Percentiles rank a stretch among this genome's conserved stretches.
These are phyloP conservation scores for Epithele typhae DNA, from an alignment of 768 basidiomycete species.

Conservation along the genomic window DNA sequence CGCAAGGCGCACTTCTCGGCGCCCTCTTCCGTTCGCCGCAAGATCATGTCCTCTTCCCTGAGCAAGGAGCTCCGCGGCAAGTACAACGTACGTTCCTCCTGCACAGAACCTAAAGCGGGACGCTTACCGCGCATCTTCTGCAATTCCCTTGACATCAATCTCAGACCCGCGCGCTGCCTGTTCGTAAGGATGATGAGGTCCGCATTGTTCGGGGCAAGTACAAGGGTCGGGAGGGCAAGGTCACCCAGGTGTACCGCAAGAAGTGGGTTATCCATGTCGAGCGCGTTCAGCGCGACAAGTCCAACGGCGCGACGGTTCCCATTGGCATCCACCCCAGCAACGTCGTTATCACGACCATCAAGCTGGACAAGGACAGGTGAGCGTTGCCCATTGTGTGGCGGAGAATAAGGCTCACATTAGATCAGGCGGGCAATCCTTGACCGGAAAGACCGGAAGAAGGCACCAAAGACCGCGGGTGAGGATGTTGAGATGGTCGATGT, in stretches of 20 bases:
- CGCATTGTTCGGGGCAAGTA: conserved; percentile 95
- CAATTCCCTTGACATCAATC: not conserved
- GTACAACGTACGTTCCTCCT: conserved; percentile 66
- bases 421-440: conserved; percentile 79
- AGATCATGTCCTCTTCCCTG: conserved; percentile 96
- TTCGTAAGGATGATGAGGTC: conserved; percentile 98
- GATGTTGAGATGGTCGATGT: conserved; percentile 84
- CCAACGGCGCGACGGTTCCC: conserved; percentile 89
- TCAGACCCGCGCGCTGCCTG: conserved; percentile 85
- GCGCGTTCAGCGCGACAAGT: conserved; percentile 96
- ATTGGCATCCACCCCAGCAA: conserved; percentile 97
- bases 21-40: conserved; percentile 91
- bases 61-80: conserved; percentile 92
- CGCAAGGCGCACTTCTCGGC: conserved; percentile 98
- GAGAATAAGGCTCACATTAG: not conserved
- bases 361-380: conserved; percentile 87
- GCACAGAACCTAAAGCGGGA: not conserved
- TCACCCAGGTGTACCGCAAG: conserved; percentile 97
- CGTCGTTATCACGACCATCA: conserved; percentile 89
- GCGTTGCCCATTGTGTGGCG: conserved; percentile 15
- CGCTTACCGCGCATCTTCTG: not conserved
- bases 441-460: conserved; percentile 78
- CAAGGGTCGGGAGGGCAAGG: conserved; percentile 98
- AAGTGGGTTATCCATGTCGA: conserved; percentile 99
- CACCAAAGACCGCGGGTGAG: conserved; percentile 33